A percentile compares a stretch with the other conserved stretches of the same genome.
These are phyloP conservation scores for sorghum (Sorghum bicolor) DNA, from an alignment of 176 grass and related monocot genomes.

Conservation along the genomic window DNA sequence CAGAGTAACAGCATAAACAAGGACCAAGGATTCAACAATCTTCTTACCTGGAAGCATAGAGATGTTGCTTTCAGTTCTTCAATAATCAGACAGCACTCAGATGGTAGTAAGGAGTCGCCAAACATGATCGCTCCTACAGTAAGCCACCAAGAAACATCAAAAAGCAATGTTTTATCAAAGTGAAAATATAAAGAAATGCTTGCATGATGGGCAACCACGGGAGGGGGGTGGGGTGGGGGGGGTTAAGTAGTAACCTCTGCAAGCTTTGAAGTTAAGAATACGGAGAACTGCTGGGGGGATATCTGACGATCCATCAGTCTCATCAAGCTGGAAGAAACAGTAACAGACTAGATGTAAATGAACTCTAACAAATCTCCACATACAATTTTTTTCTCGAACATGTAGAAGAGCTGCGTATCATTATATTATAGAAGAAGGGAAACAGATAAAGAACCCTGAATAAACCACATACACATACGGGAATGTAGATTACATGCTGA, in stretches of 20 bases:
- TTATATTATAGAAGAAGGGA: background rate
- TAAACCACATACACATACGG: background rate
- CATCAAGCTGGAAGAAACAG: slow-evolving; percentile 61
- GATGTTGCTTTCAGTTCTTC: slow-evolving; percentile 91
- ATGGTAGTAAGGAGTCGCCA: slow-evolving; percentile 81
- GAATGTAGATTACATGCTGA: background rate
- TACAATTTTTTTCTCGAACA: background rate
- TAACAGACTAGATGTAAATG: slow-evolving; percentile 21
- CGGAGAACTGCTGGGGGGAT: slow-evolving; percentile 76
- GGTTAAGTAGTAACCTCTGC: slow-evolving; percentile 57
- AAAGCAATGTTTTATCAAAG: background rate
- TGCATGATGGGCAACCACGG: background rate
- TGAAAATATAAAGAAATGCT: background rate
- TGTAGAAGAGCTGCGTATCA: background rate
- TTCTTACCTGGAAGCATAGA: slow-evolving; percentile 84
- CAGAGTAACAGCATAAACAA: background rate
- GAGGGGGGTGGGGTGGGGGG: background rate
- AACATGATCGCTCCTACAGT: slow-evolving; percentile 93
- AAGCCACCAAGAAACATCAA: background rate
- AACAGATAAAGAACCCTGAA: background rate
- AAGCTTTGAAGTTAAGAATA: slow-evolving; percentile 91
- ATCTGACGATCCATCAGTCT: slow-evolving; percentile 74
- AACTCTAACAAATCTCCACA: background rate
- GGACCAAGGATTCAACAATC: background rate
- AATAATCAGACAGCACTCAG: slow-evolving; percentile 85